phyloP scores from a whole-genome alignment of 495 filamentous ascomycete species.

The Trichoderma orchidacearum region DNA sequence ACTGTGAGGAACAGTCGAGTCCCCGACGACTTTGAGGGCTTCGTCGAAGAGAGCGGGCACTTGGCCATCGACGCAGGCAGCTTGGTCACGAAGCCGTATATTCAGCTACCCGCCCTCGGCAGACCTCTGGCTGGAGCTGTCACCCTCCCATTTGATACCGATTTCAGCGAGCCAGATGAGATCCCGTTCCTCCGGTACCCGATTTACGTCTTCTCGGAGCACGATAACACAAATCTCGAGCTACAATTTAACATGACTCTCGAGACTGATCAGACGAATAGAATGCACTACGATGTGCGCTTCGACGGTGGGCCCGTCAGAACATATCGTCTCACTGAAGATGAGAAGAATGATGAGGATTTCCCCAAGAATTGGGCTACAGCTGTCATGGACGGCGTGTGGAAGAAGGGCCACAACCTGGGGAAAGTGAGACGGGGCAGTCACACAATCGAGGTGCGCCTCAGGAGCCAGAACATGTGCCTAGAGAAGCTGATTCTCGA shows the following conservation, averaged over 20 bases:
- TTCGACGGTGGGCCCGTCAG: not conserved
- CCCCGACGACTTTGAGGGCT: not conserved
- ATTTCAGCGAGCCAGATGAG: not conserved
- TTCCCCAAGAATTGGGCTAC: not conserved
- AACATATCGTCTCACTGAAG: not conserved
- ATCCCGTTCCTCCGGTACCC: not conserved
- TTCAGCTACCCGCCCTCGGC: not conserved
- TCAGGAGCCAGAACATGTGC: not conserved
- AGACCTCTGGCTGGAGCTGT: not conserved
- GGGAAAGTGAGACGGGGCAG: not conserved
- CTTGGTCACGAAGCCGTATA: not conserved
- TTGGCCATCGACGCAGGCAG: not conserved
- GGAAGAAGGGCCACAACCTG: not conserved
- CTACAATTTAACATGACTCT: not conserved
- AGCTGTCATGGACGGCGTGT: not conserved
- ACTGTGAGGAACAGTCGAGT: not conserved
- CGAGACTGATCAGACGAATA: not conserved
- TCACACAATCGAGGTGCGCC: not conserved
- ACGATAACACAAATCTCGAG: not conserved
- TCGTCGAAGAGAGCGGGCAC: not conserved
- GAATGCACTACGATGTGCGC: not conserved
- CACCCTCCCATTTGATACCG: not conserved
- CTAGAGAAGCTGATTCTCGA: not conserved
- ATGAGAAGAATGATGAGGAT: not conserved
- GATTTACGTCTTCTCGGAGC: not conserved